phyloP scores from a whole-genome alignment of 495 filamentous ascomycete species.

The Trichocladium uniseriatum region DNA sequence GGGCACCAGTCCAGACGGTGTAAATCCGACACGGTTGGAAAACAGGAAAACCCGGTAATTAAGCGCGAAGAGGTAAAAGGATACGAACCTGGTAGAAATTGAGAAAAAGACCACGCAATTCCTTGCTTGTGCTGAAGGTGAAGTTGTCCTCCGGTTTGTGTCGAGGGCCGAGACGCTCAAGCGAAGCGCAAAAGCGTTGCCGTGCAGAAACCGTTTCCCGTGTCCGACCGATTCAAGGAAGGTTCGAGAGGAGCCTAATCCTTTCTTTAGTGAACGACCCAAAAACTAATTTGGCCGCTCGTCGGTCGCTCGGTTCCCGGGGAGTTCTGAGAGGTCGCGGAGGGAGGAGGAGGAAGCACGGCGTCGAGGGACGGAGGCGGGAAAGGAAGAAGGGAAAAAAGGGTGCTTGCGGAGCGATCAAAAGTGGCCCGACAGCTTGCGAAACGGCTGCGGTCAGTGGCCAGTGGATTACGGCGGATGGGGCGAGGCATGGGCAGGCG shows the following conservation, averaged over 20 bases:
- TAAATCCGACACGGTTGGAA: too few relatives aligned
- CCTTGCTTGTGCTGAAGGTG: constrained; percentile 10
- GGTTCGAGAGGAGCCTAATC: constrained; percentile 23
- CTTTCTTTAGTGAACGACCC: constrained; percentile 26
- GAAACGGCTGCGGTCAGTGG: constrained; percentile 3
- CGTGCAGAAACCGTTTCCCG: constrained; percentile 5
- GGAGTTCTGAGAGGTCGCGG: constrained; percentile 18
- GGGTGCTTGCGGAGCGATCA: constrained; percentile 14
- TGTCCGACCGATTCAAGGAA: constrained; percentile 19
- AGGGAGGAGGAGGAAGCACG: constrained; percentile 14
- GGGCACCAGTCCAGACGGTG: not conserved
- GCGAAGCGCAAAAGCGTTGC: constrained; percentile 17
- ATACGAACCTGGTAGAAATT: constrained; percentile 23
- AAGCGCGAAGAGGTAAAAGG: too few relatives aligned
- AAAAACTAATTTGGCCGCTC: constrained; percentile 36
- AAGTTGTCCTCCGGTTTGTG: constrained; percentile 11
- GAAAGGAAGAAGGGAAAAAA: constrained; percentile 21
- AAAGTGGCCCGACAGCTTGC: constrained; percentile 10
- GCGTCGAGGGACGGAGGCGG: constrained; percentile 14
- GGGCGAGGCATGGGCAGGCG: constrained; percentile 8
- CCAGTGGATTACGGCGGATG: constrained; percentile 7
- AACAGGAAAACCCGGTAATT: not conserved
- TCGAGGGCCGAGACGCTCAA: constrained; percentile 9
- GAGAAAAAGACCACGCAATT: constrained; percentile 8
- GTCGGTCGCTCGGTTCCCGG: constrained; percentile 24